Conservation (phyloP, 208 protist species). For the Porcisia deanei region DNA sequence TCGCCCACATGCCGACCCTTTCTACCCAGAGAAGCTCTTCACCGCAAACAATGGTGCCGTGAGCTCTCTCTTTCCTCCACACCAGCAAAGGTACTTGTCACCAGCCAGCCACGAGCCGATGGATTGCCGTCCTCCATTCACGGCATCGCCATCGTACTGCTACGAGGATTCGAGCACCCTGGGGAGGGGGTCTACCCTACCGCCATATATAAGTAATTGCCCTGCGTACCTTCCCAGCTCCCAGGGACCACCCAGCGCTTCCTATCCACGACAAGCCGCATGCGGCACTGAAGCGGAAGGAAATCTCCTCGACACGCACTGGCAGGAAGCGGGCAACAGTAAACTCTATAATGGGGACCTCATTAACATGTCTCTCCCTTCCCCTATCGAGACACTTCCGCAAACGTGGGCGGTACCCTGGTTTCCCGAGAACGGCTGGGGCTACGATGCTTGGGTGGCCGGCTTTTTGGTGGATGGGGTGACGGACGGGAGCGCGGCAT, state of each 20-base stretch:
- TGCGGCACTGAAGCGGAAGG: neutral
- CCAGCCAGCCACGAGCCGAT: slow-evolving; percentile 2
- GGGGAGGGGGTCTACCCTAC: neutral
- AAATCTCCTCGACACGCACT: neutral
- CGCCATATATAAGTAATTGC: neutral
- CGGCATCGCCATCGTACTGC: neutral
- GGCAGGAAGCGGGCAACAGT: neutral
- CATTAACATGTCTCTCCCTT: neutral
- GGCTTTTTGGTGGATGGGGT: neutral
- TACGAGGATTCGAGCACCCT: neutral
- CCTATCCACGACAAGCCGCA: neutral
- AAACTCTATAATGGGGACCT: neutral
- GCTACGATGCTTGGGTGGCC: neutral
- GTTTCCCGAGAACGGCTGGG: neutral
- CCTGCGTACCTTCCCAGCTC: neutral
- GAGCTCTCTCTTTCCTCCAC: slow-evolving; percentile 2
- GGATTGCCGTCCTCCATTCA: neutral
- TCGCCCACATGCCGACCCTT: slow-evolving; percentile 6
- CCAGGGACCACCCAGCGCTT: neutral
- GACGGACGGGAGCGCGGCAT: neutral
- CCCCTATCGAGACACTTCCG: neutral
- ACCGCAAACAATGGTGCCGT: too few species aligned
- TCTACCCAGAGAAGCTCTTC: neutral
- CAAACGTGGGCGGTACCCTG: neutral
- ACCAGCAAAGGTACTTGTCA: slow-evolving; percentile 1